Evolutionary conservation across 305 asterid species (phyloP), one percentile per base, ranked within the genome.

Genomic region (Withania somnifera): DNA sequence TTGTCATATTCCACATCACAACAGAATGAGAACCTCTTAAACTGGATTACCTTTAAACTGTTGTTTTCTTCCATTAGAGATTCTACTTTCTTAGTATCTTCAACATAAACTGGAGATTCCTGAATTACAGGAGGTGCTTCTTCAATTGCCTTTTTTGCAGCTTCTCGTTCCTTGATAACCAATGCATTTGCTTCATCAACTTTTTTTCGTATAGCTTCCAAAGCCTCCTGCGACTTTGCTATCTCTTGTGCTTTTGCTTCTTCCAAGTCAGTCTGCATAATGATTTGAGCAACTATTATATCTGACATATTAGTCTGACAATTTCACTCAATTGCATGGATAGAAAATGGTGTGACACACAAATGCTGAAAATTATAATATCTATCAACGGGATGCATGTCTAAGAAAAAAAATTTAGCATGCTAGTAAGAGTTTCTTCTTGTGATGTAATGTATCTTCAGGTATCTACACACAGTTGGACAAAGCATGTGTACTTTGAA

Each of bases 111-210:
- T 42, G 98, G 96, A 34, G 89, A 90, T 91, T 97, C 99, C 90
- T 97, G 81, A 89, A 95, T 83, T 79, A 93, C 94, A 11, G 98
- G 98, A 87, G 98, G 99, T 61, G 98, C 97, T 85, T 93, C 99
- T 89, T 91, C 94, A 79, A 93, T 92, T 71, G 98, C 97, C 85
- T 89, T 95, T 86, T 89, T 93, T n/a, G 96, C 97, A 77, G 97
- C 97, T 87, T 95, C 98, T 67, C 93, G 89, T 84, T 95, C 99
- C 88, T 88, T 92, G 78, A 90, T 86, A 73, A 91, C 84, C 80
- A 88, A 78, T 36, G 91, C 90, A 86, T 90, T 93, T 86, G 94
- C 84, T 85, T 94, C 99, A 79, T 94, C 97, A 81, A 91, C 90
- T 86, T 91, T 91, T 83, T 90, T 91, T 86, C 90, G 97, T 97